Base-by-base conservation (phyloP, 2,329 filamentous ascomycete genomes). In the Ciborinia camelliae region DNA sequence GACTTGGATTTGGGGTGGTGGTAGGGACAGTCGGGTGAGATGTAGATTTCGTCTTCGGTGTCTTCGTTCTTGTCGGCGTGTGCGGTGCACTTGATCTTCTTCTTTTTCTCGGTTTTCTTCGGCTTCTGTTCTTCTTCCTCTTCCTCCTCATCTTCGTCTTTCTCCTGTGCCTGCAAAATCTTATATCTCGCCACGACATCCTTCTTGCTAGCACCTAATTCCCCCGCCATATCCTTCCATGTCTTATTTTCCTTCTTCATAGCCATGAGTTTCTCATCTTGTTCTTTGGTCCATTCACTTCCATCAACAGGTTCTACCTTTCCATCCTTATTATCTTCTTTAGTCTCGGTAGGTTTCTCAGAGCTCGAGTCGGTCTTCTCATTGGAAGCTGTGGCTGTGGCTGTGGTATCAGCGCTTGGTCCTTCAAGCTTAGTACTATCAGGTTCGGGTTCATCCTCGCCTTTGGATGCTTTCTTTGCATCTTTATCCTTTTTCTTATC, bases 181-280 rank as follows among this genome's bases (percentile, higher is more conserved):
- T 71, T 68, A 39, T 58, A 69, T 8, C 71, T 61, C 30, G 52
- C 52, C 18, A 55, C 39, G 7, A 68, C 54, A 32, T 69, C 66
- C 18, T 67, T 67, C 51, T 71, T 69, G 30, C 35, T 50, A 12
- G 59, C 48, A 4, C 61, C 58, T 2, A 67, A 18, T 26, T 55
- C 69, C 7, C 48, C 47, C 3, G 64, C 62, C 35, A 73, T 72
- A 6, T 71, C 68, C 55, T 70, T 71, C 71, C 70, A 72, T 15
- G 65, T 59, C 48, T 69, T 68, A 6, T 70, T 71, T 14, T 65
- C 66, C 8, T 58, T 64, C 64, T 75, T 74, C 69, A 73, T 69
- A 5, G 66, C 57, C 20, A 62, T 65, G 39, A 75, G 67, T 51
- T 67, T 70, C 2, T 53, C 54, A 43, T 74, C 72, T 68, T 74